phyloP scores from a whole-genome alignment of 768 basidiomycete genomes.

The Hypholoma sublateritium region DNA sequence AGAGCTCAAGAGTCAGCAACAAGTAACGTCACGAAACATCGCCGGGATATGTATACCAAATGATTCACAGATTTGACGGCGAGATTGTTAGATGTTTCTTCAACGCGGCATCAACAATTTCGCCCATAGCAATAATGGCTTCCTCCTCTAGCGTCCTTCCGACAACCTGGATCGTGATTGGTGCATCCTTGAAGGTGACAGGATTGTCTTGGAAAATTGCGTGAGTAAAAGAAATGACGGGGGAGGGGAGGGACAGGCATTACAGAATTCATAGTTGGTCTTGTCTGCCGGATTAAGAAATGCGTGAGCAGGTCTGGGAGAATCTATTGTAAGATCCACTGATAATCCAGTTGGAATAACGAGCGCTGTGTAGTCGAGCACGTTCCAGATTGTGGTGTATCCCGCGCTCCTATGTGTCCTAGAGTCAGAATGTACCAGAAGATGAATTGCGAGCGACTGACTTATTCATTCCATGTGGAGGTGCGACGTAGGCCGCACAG shows the following conservation, averaged over 20 bases:
- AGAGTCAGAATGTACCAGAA: background rate
- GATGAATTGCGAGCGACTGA: background rate
- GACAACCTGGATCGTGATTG: constrained; percentile 65
- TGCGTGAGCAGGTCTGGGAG: constrained; percentile 38
- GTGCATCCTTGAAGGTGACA: constrained; percentile 51
- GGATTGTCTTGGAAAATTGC: constrained; percentile 50
- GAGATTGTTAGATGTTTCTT: constrained; percentile 18
- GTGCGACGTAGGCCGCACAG: constrained; percentile 55
- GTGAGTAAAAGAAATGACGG: background rate
- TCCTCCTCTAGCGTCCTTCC: constrained; percentile 76
- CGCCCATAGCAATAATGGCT: constrained; percentile 66
- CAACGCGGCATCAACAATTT: constrained; percentile 60
- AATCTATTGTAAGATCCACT: constrained; percentile 56
- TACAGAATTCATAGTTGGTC: constrained; percentile 52
- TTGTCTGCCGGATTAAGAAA: constrained; percentile 52
- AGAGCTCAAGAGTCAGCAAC: too few species aligned
- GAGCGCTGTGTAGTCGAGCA: constrained; percentile 63
- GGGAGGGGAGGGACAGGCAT: background rate
- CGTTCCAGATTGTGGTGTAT: constrained; percentile 69
- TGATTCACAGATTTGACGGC: too few species aligned
- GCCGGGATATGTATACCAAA: too few species aligned
- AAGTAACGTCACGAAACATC: too few species aligned
- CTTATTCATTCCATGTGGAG: constrained; percentile 54
- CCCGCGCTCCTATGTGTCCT: constrained; percentile 35
- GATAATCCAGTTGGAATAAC: constrained; percentile 60